These are phyloP conservation scores for Hypoxylon sp. DNA, from an alignment of 2,329 filamentous ascomycete species.

Conservation along the genomic window DNA sequence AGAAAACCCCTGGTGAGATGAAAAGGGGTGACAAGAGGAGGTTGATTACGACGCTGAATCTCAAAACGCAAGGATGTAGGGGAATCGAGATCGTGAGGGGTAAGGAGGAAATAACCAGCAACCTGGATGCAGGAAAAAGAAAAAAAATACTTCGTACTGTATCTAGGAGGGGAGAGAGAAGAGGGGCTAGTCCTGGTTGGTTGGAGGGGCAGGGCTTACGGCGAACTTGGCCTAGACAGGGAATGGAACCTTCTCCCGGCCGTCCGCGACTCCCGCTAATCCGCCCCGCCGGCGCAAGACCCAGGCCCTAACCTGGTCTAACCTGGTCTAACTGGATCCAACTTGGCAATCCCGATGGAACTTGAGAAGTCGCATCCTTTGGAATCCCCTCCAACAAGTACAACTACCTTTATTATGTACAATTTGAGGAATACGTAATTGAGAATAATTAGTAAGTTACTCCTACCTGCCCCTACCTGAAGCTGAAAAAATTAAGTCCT, in stretches of 20 bases:
- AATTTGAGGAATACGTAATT: too few relatives aligned
- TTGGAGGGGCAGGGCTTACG: too few relatives aligned
- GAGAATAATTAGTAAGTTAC: conserved; percentile 7
- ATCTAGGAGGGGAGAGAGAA: too few relatives aligned
- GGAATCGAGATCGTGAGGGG: too few relatives aligned
- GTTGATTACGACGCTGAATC: too few relatives aligned
- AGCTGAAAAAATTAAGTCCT: too few relatives aligned
- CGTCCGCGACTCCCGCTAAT: conserved; percentile 27
- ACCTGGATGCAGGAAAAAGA: neutral
- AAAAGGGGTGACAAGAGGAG: too few relatives aligned
- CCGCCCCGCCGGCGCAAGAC: conserved; percentile 24
- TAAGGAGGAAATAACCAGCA: too few relatives aligned
- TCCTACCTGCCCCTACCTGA: neutral
- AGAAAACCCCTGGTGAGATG: too few relatives aligned
- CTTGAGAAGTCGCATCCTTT: conserved; percentile 19
- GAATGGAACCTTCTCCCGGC: conserved; percentile 22
- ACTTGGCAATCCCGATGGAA: conserved; percentile 15
- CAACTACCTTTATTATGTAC: neutral
- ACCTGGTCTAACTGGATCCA: conserved; percentile 3
- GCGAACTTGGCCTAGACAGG: conserved; percentile 5
- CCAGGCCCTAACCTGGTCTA: neutral
- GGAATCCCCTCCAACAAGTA: too few relatives aligned
- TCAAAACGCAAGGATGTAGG: too few relatives aligned
- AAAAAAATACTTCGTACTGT: neutral
- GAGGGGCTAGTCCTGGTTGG: too few relatives aligned